A percentile compares a stretch with the other conserved stretches of the same genome.
These are phyloP conservation scores for Tetradesmus obliquus DNA, from an alignment of 139 green algal genomes.

Conservation along the genomic window DNA sequence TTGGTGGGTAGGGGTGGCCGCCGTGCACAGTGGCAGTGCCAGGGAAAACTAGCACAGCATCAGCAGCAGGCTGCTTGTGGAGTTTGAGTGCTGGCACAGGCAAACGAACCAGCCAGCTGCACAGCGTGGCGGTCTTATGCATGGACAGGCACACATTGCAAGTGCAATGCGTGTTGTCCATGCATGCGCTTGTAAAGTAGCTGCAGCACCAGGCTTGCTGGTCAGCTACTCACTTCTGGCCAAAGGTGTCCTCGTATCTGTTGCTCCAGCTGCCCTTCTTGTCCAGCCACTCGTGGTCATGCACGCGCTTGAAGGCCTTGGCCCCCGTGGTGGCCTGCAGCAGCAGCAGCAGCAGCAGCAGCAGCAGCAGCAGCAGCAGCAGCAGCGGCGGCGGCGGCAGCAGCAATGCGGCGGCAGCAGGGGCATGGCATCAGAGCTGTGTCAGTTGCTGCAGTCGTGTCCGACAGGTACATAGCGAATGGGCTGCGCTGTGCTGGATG, in stretches of 20 bases:
- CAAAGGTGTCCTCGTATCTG: constrained; percentile 78
- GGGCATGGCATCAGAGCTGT: neutral
- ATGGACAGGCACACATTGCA: too few relatives aligned
- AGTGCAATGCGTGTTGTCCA: too few relatives aligned
- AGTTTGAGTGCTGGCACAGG: too few relatives aligned
- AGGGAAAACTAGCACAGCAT: too few relatives aligned
- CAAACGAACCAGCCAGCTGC: too few relatives aligned
- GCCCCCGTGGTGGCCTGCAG: constrained; percentile 42
- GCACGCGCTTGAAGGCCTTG: constrained; percentile 88
- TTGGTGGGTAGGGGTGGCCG: too few relatives aligned
- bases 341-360: neutral
- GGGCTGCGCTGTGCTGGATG: too few relatives aligned
- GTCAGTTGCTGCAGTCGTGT: too few relatives aligned
- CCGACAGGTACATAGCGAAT: too few relatives aligned
- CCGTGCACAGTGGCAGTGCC: too few relatives aligned
- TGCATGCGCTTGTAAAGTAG: neutral
- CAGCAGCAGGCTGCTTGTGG: too few relatives aligned
- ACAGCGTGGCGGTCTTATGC: too few relatives aligned
- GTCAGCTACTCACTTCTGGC: constrained; percentile 60
- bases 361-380: neutral
- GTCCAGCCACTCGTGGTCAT: constrained; percentile 83
- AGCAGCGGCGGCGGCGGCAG: neutral
- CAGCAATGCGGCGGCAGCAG: neutral
- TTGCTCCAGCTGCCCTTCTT: constrained; percentile 82
- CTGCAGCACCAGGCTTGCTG: neutral